Evolutionary conservation across 176 grass and related monocot species (phyloP).

Genomic region (Dendrocalamus sinicus): DNA sequence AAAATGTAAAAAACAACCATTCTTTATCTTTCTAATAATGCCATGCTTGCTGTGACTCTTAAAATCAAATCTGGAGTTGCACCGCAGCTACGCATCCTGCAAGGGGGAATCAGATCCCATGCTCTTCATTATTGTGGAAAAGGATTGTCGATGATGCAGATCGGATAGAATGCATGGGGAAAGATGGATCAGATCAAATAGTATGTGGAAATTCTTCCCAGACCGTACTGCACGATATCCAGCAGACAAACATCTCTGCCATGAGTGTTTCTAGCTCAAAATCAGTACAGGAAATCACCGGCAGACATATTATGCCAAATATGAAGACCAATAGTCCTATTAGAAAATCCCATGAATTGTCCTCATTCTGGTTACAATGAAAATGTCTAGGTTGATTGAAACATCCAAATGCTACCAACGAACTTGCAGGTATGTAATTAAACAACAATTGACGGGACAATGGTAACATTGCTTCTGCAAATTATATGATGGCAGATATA

Average conservation of each 20-base stretch:
- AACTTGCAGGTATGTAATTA: slow-evolving; percentile 35
- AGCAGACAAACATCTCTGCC: not conserved
- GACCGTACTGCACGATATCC: not conserved
- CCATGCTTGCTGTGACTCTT: not conserved
- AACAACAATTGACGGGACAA: slow-evolving; percentile 29
- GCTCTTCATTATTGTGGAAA: slow-evolving; percentile 40
- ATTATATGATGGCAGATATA: not conserved
- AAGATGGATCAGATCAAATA: slow-evolving; percentile 28
- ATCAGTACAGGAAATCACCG: not conserved
- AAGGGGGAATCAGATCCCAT: slow-evolving; percentile 50
- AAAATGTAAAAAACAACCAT: not conserved
- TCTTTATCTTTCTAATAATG: not conserved
- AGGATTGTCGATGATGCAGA: not conserved
- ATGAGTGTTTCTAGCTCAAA: not conserved
- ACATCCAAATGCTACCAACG: slow-evolving; percentile 29
- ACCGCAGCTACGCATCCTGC: slow-evolving; percentile 32
- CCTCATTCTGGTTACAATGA: slow-evolving; percentile 37
- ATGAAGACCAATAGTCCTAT: not conserved
- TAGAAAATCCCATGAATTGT: slow-evolving; percentile 16
- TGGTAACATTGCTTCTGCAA: not conserved
- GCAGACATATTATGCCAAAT: slow-evolving; percentile 2
- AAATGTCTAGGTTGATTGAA: slow-evolving; percentile 34
- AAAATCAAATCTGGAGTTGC: slow-evolving; percentile 27
- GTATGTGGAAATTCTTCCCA: not conserved
- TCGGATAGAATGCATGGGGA: slow-evolving; percentile 18